Percentiles rank a stretch among this genome's conserved stretches.
Conservation (phyloP, 805 yeast species). For the Brettanomyces naardenensis region DNA sequence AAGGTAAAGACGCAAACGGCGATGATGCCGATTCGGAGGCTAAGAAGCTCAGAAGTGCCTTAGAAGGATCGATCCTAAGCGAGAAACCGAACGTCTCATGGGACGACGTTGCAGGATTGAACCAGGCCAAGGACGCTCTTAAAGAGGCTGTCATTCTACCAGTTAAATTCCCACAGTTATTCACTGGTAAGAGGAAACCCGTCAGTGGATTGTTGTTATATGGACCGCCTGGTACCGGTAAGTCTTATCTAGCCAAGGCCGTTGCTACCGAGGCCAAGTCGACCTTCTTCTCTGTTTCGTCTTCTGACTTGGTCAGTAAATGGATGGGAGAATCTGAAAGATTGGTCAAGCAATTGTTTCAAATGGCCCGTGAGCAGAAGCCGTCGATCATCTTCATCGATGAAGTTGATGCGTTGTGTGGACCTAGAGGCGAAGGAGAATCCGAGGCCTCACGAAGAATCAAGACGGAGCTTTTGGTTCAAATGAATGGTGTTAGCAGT, state of each 20-base stretch:
- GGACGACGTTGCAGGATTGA: conserved; percentile 95
- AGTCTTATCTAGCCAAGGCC: conserved; percentile 93
- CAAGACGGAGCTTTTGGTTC: conserved; percentile 91
- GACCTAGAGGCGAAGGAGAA: conserved; percentile 97
- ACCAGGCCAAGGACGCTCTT: conserved; percentile 89
- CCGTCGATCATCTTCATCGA: conserved; percentile 96
- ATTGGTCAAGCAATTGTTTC: conserved; percentile 86
- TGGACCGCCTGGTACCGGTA: conserved; percentile 98
- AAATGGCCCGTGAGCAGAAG: conserved; percentile 93
- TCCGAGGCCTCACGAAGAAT: conserved; percentile 94
- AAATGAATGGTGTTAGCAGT: conserved; percentile 98
- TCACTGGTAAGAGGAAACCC: conserved; percentile 92
- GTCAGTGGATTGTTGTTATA: conserved; percentile 81
- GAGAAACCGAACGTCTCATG: conserved; percentile 91
- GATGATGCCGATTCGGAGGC: conserved; percentile 75
- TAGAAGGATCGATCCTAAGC: conserved; percentile 83
- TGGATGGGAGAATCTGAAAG: conserved; percentile 99
- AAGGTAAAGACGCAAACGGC: conserved; percentile 40
- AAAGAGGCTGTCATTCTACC: conserved; percentile 97
- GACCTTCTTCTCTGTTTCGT: conserved; percentile 92
- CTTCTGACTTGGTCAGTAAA: conserved; percentile 90
- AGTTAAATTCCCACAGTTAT: conserved; percentile 90
- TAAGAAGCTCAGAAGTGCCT: conserved; percentile 82
- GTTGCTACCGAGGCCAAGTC: conserved; percentile 98
- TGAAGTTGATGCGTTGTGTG: conserved; percentile 96